phyloP scores from a whole-genome alignment of 148 eudicot species.

The Rhododendron mucronatum region DNA sequence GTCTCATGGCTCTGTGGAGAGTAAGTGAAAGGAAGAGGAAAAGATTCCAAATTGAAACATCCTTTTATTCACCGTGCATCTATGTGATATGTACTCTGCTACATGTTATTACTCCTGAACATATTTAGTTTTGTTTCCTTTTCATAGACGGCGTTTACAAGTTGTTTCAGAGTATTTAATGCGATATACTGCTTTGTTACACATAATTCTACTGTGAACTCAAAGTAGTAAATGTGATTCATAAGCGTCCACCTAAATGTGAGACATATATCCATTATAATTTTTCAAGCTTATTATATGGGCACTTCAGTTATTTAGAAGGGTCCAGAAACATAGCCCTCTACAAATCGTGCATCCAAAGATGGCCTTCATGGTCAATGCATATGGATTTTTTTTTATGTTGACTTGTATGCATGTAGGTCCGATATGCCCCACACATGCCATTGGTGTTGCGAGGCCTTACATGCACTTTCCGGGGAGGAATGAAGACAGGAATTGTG shows the following conservation, averaged over 20 bases:
- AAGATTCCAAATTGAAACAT: background rate
- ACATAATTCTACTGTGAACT: too few species aligned
- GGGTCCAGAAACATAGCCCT: background rate
- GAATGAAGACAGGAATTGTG: too few species aligned
- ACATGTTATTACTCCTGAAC: background rate
- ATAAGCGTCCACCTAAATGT: background rate
- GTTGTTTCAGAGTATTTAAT: too few species aligned
- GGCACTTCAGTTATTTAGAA: background rate
- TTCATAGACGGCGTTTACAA: too few species aligned
- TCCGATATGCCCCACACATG: constrained; percentile 55
- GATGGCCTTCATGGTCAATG: background rate
- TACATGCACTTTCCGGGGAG: constrained; percentile 32
- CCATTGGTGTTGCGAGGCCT: constrained; percentile 57
- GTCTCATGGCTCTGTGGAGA: background rate
- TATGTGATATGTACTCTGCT: background rate
- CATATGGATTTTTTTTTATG: background rate
- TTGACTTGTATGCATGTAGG: constrained; percentile 18
- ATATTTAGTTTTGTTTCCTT: too few species aligned
- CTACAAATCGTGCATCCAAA: background rate
- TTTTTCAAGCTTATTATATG: background rate
- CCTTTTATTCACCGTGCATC: background rate
- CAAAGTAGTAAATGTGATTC: too few species aligned
- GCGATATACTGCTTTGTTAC: too few species aligned
- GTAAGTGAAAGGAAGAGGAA: background rate
- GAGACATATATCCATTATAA: too few species aligned